Evolutionary conservation across 176 grass and related monocot genomes (phyloP), one percentile per base, ranked within the genome.

Genomic region (Pontederia crassipes): DNA sequence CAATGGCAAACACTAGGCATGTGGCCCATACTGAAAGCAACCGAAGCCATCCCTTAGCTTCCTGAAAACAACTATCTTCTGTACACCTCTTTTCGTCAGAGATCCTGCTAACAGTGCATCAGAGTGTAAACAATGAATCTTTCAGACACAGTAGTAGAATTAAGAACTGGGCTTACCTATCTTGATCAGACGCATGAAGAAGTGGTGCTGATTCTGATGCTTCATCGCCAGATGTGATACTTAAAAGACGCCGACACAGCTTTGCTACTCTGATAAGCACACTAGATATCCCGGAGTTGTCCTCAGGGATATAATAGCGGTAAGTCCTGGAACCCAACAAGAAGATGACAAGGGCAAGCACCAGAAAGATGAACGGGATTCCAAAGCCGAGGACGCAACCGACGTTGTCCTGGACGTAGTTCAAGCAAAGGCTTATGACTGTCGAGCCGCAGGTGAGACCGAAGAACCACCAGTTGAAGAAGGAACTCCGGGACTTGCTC

Each of bases 381-480:
- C 68, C 79, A 57, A 85, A 90, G 1, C 87, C 87, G 18, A 75
- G 17, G 12, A 49, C 72, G 82, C 87, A 85, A 2, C 82, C 51
- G 18, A 85, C 61, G 70, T 79, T 68, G 53, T 90, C 86, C 65
- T 85, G 78, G 52, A 85, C 13, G 35, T 82, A 90, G 54, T 72
- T 76, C 4, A 80, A 12, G 20, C 58, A 11, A 1, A 67, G 12
- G 55, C 75, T 47, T 0, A 68, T n/a, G 0, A 71, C 15, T 18
- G 29, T 28, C 59, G 70, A 69, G 49, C 87, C 87, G 4, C 28
- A 0, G 49, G 67, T 64, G 54, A 80, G 49, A 48, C 12, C 52
- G 55, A 85, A 82, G 59, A 71, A 85, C 75, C 75, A 90, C 82
- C 82, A 85, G 59, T 90, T 85, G 82, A 90, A 90, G 78, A 90